Conservation (phyloP, 192 early-diverging fungal genomes). For the Gigaspora rosea region DNA sequence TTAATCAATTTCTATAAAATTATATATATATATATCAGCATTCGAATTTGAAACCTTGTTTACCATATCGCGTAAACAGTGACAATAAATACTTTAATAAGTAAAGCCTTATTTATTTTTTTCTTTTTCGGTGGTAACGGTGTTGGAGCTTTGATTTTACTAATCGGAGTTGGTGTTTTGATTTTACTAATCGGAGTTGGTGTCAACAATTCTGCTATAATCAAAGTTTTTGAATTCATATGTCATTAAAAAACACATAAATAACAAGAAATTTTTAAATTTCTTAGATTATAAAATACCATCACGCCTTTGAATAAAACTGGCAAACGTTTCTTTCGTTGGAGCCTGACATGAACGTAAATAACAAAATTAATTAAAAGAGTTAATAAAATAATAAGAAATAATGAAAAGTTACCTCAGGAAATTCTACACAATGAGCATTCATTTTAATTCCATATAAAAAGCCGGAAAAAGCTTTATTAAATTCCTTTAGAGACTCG, state of each 20-base stretch:
- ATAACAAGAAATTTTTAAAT: background rate
- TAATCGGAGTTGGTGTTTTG: background rate
- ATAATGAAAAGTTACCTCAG: background rate
- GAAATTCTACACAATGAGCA: slow-evolving; percentile 29
- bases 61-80: background rate
- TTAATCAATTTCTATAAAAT: slow-evolving; percentile 9
- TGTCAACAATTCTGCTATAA: background rate
- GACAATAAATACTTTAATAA: background rate
- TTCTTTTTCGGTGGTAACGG: background rate
- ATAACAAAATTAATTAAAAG: background rate
- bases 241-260: background rate
- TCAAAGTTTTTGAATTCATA: background rate
- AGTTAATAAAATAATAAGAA: background rate
- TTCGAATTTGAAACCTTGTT: background rate
- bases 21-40: background rate
- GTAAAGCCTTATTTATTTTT: background rate
- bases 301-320: background rate
- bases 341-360: slow-evolving; percentile 6
- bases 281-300: too few species aligned
- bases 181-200: background rate
- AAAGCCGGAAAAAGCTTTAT: slow-evolving; percentile 24
- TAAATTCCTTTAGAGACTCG: slow-evolving; percentile 17
- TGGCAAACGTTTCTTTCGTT: slow-evolving; percentile 12
- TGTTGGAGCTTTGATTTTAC: background rate
- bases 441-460: slow-evolving; percentile 33